Conservation (phyloP, 192 early-diverging fungal species). For the Obelidium mucronatum region DNA sequence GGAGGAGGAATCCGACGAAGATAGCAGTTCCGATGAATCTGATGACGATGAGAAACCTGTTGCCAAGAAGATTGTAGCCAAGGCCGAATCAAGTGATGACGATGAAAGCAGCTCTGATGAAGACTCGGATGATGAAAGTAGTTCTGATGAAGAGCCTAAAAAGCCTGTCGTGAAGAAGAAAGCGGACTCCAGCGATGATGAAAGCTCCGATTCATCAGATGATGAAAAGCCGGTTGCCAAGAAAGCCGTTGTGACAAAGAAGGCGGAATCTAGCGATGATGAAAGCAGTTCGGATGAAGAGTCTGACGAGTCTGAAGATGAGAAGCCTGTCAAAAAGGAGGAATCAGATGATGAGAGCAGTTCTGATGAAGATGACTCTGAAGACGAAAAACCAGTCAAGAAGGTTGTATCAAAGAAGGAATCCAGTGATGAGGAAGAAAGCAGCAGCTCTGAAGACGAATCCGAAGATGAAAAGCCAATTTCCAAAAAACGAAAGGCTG, state of each 20-base stretch:
- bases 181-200: conserved; percentile 21
- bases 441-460: conserved; percentile 23
- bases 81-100: conserved; percentile 8
- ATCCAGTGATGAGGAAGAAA: conserved; percentile 10
- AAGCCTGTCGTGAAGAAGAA: conserved; percentile 22
- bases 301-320: conserved; percentile 38
- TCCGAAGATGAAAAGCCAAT: conserved; percentile 35
- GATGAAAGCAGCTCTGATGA: conserved; percentile 33
- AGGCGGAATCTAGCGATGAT: conserved; percentile 22
- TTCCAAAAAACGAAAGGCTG: neutral
- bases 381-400: conserved; percentile 33
- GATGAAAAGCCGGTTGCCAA: conserved; percentile 15
- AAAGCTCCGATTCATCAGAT: conserved; percentile 35
- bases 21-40: conserved; percentile 29
- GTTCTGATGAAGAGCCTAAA: too few relatives aligned
- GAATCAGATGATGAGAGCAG: conserved; percentile 9
- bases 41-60: conserved; percentile 32
- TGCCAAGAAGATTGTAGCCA: conserved; percentile 20
- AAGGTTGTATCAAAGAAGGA: conserved; percentile 27
- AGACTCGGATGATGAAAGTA: conserved; percentile 23
- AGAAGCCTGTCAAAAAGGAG: conserved; percentile 33
- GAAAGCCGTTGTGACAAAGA: conserved; percentile 26
- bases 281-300: conserved; percentile 14
- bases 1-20: conserved; percentile 7
- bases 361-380: conserved; percentile 35